Percentiles rank a stretch among this genome's conserved stretches.
Conservation (phyloP, 192 early-diverging fungal genomes). For the Backusella psychrophila region DNA sequence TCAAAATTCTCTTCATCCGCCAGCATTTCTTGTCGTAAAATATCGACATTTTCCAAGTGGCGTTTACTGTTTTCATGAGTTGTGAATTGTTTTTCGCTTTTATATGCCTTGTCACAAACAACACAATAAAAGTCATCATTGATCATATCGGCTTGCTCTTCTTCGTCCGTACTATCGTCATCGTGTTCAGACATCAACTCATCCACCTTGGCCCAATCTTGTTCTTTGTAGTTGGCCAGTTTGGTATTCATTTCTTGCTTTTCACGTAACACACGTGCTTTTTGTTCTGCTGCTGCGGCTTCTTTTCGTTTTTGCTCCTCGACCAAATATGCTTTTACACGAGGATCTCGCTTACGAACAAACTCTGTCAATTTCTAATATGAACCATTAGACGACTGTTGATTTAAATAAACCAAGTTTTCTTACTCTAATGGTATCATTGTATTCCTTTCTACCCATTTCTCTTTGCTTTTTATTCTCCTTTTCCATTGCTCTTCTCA, state of each 20-base stretch:
- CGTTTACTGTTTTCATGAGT: conserved; percentile 90
- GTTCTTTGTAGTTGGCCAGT: conserved; percentile 59
- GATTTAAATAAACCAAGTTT: background rate
- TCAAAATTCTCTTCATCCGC: conserved; percentile 54
- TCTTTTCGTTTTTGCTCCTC: conserved; percentile 51
- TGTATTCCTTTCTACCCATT: conserved; percentile 68
- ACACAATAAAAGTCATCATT: conserved; percentile 78
- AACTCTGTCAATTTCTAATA: conserved; percentile 65
- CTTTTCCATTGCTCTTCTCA: conserved; percentile 85
- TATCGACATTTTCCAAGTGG: conserved; percentile 77
- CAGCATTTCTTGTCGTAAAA: conserved; percentile 73
- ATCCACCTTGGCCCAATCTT: conserved; percentile 72
- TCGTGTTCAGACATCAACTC: conserved; percentile 2
- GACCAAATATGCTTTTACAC: conserved; percentile 69
- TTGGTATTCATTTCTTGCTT: conserved; percentile 49
- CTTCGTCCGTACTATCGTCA: conserved; percentile 19
- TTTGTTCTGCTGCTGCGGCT: conserved; percentile 55
- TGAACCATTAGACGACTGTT: background rate
- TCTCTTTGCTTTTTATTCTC: conserved; percentile 88
- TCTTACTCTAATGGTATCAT: conserved; percentile 65
- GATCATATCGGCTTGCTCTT: conserved; percentile 42
- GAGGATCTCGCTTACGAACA: conserved; percentile 88
- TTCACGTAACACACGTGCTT: conserved; percentile 58
- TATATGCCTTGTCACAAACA: conserved; percentile 88
- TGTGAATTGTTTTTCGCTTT: conserved; percentile 70